A percentile compares a stretch with the other conserved stretches of the same genome.
Evolutionary conservation across 257 asterid genomes (phyloP).

Genomic region (Capsicum pubescens): DNA sequence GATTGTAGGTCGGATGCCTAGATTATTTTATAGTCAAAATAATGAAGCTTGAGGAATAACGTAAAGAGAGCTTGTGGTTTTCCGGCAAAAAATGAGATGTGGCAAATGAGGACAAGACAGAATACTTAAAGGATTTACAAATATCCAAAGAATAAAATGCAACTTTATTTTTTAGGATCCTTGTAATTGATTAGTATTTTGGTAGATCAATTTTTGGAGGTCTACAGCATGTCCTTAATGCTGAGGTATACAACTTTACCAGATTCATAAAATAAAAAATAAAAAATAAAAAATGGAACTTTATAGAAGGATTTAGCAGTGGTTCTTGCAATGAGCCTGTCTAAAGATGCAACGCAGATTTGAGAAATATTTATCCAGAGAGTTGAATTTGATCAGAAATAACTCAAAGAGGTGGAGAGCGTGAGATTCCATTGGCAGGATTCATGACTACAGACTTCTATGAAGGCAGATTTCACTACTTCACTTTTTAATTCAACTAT

Average conservation of each 20-base stretch:
- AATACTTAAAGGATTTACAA: constrained; percentile 2
- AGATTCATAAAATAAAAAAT: too few relatives aligned
- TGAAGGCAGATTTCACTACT: background rate
- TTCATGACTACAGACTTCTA: background rate
- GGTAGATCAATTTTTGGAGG: too few relatives aligned
- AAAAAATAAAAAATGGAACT: background rate
- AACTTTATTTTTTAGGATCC: background rate
- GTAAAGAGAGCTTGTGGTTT: background rate
- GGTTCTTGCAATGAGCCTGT: background rate
- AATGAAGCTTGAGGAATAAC: background rate
- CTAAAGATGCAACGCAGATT: background rate
- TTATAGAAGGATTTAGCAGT: background rate
- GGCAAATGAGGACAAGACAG: background rate
- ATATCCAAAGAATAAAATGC: background rate
- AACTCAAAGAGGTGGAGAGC: background rate
- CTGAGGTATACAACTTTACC: too few relatives aligned
- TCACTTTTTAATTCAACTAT: background rate
- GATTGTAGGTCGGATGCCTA: background rate
- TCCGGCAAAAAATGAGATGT: background rate
- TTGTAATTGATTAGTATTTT: too few relatives aligned
- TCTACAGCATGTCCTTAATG: too few relatives aligned
- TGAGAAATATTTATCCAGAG: background rate
- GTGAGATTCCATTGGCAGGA: background rate
- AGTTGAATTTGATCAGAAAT: constrained; percentile 11
- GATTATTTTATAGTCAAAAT: background rate